A percentile compares a stretch with the other conserved stretches of the same genome.
Evolutionary conservation across 306 rosid genomes (phyloP).

Genomic region (Prunus kanzakura): DNA sequence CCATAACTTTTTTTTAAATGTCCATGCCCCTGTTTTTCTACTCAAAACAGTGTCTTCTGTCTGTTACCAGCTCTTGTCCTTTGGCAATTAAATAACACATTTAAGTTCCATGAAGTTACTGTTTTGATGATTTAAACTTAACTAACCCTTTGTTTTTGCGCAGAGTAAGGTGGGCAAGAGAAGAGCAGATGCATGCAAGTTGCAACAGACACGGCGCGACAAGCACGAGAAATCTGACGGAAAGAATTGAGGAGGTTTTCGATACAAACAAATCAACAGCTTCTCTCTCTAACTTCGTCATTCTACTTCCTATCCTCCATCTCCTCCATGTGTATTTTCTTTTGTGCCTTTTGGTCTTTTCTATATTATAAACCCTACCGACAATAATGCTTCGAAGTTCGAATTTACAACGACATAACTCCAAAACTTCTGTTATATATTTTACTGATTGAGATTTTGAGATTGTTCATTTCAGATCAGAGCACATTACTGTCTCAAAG

Average conservation of each 20-base stretch:
- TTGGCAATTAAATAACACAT: not conserved
- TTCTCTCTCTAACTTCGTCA: no score
- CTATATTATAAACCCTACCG: not conserved
- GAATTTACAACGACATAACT: slow-evolving; percentile 1
- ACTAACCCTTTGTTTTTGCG: not conserved
- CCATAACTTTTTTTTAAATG: not conserved
- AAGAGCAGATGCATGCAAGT: not conserved
- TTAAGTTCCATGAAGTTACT: not conserved
- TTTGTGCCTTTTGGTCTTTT: not conserved
- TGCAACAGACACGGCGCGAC: slow-evolving; percentile 47
- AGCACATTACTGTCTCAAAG: not conserved
- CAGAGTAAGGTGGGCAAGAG: not conserved
- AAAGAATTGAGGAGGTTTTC: slow-evolving; percentile 20
- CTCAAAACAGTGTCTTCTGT: not conserved
- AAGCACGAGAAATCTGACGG: slow-evolving; percentile 19
- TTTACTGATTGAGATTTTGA: not conserved
- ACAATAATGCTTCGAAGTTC: not conserved
- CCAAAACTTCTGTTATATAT: not conserved
- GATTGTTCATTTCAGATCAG: not conserved
- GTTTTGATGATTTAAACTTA: not conserved
- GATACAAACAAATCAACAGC: slow-evolving; percentile 15
- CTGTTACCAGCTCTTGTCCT: not conserved
- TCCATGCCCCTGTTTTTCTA: not conserved
- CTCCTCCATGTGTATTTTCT: not conserved
- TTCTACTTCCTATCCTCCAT: no score